Evolutionary conservation across 2,329 filamentous ascomycete species (phyloP).

Genomic region (Talaromyces amestolkiae): DNA sequence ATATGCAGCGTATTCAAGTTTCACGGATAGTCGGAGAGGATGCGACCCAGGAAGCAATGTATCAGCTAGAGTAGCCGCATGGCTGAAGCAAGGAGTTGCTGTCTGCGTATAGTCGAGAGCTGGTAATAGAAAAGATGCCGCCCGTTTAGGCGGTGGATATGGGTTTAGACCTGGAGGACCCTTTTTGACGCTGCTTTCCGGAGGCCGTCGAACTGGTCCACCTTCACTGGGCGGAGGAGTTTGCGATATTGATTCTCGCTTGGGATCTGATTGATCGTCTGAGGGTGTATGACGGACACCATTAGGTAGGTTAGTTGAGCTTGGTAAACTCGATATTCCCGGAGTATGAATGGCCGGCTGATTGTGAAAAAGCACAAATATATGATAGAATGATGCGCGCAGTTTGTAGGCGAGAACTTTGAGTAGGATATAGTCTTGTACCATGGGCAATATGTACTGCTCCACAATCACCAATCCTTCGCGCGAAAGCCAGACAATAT

Average conservation of each 20-base stretch:
- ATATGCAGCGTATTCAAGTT: slow-evolving; percentile 89
- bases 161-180: slow-evolving; percentile 40
- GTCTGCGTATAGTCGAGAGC: slow-evolving; percentile 76
- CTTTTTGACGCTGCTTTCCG: slow-evolving; percentile 30
- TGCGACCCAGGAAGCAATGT: slow-evolving; percentile 79
- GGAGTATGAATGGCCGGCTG: slow-evolving; percentile 70
- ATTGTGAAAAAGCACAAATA: slow-evolving; percentile 95
- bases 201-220: slow-evolving; percentile 49
- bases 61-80: slow-evolving; percentile 73
- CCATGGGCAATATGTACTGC: slow-evolving; percentile 79
- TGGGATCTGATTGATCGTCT: slow-evolving; percentile 20
- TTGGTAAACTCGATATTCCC: slow-evolving; percentile 46
- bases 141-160: slow-evolving; percentile 34
- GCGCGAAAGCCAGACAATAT: slow-evolving; percentile 92
- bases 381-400: slow-evolving; percentile 90
- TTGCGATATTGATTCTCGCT: slow-evolving; percentile 38
- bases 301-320: slow-evolving; percentile 29
- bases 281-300: slow-evolving; percentile 17
- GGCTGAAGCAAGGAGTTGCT: slow-evolving; percentile 76
- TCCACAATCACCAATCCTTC: slow-evolving; percentile 89
- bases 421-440: slow-evolving; percentile 73
- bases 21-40: slow-evolving; percentile 82
- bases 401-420: slow-evolving; percentile 90
- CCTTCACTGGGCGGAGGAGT: slow-evolving; percentile 55
- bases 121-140: slow-evolving; percentile 75